These are phyloP conservation scores for Fusarium sp. DNA, from an alignment of 2,329 filamentous ascomycete genomes.

Conservation along the genomic window DNA sequence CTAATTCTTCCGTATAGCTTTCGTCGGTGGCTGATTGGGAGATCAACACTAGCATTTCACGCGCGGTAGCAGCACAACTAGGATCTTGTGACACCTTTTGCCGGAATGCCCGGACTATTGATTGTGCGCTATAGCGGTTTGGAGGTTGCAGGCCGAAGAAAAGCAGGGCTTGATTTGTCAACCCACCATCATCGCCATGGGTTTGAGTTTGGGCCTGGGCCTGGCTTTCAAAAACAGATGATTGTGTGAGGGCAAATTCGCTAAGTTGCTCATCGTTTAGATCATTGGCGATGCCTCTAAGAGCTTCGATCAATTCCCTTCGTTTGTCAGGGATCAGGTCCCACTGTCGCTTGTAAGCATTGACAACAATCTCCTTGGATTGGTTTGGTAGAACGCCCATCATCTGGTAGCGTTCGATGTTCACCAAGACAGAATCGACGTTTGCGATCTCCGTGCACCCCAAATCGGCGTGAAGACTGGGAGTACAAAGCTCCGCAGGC, in stretches of 20 bases:
- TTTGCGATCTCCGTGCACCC: constrained; percentile 47
- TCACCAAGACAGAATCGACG: constrained; percentile 42
- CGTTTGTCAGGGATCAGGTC: constrained; percentile 48
- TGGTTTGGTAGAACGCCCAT: constrained; percentile 54
- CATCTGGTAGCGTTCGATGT: constrained; percentile 49
- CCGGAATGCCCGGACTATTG: constrained; percentile 51
- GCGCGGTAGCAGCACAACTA: constrained; percentile 46
- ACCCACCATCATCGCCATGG: constrained; percentile 46
- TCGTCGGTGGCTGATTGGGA: constrained; percentile 50
- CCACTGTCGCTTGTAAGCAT: constrained; percentile 56
- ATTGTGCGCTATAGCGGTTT: constrained; percentile 50
- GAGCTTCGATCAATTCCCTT: constrained; percentile 47
- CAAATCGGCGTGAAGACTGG: constrained; percentile 48
- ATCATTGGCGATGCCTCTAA: constrained; percentile 51
- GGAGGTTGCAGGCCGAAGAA: constrained; percentile 51
- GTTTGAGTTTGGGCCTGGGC: constrained; percentile 44
- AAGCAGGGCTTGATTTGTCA: constrained; percentile 48
- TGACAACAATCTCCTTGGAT: constrained; percentile 49
- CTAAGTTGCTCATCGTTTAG: constrained; percentile 49
- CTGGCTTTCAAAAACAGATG: constrained; percentile 54
- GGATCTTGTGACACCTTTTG: constrained; percentile 49
- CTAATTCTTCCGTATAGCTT: constrained; percentile 47
- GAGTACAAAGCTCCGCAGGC: constrained; percentile 48
- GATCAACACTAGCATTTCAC: constrained; percentile 50
- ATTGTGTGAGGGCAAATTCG: constrained; percentile 53